Percentiles rank a stretch among this genome's conserved stretches.
Conservation (phyloP, 352 stramenopile species). For the Globisporangium recalcitrans region DNA sequence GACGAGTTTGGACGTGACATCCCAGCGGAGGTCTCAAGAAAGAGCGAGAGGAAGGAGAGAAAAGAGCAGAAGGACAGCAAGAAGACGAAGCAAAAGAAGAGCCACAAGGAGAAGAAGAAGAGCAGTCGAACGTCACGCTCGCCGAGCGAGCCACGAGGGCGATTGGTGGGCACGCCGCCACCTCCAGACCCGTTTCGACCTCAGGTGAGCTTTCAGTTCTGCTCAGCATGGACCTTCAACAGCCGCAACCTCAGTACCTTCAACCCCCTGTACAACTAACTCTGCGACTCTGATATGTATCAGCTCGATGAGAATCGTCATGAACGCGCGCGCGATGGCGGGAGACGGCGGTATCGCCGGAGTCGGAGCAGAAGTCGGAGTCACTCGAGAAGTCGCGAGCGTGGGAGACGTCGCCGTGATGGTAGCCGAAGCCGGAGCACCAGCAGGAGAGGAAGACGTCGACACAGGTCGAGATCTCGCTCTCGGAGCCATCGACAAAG, state of each 20-base stretch:
- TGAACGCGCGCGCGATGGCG: not conserved
- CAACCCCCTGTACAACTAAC: not conserved
- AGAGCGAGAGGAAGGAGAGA: conserved; percentile 19
- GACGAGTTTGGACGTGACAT: conserved; percentile 82
- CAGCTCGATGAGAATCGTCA: conserved; percentile 44
- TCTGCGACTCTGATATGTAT: not conserved
- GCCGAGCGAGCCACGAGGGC: conserved; percentile 11
- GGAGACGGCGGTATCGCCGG: not conserved
- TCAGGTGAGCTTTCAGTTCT: conserved; percentile 26
- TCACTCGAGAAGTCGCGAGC: conserved; percentile 17
- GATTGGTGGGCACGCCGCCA: conserved; percentile 36
- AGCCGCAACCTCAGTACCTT: not conserved
- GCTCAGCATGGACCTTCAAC: not conserved
- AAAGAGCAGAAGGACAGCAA: conserved; percentile 14
- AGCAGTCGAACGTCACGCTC: conserved; percentile 22
- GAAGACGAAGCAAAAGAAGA: conserved; percentile 23
- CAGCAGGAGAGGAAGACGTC: not conserved
- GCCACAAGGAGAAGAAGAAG: conserved; percentile 17
- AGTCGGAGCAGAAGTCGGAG: conserved; percentile 18
- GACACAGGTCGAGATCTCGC: not conserved
- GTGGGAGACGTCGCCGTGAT: conserved; percentile 19
- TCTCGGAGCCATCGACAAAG: conserved; percentile 3
- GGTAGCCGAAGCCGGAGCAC: conserved; percentile 17
- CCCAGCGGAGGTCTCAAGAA: conserved; percentile 15
- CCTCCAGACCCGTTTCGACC: conserved; percentile 58